Conservation (phyloP, 345 rosid species). For the Sonneratia caseolaris region DNA sequence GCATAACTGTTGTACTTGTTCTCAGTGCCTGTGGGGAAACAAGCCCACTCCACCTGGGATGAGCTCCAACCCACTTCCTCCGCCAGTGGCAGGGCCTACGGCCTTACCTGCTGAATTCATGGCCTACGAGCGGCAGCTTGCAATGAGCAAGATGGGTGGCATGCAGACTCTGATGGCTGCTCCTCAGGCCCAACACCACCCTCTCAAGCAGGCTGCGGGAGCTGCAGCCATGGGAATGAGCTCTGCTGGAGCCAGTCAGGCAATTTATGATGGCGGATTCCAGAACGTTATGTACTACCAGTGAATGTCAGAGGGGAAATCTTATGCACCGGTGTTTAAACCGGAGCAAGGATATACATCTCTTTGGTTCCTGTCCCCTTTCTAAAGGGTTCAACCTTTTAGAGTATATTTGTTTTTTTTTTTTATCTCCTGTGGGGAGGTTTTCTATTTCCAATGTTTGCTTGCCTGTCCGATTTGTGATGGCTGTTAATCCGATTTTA, state of each 20-base stretch:
- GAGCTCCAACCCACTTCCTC: conserved; percentile 87
- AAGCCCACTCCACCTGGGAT: conserved; percentile 88
- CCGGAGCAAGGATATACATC: too few relatives aligned
- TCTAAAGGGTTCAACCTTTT: conserved; percentile 1
- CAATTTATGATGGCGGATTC: conserved; percentile 83
- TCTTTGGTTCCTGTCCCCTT: neutral
- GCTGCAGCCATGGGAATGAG: conserved; percentile 73
- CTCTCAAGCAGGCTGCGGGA: conserved; percentile 44
- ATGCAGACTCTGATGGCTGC: conserved; percentile 51
- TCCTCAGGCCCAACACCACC: conserved; percentile 27
- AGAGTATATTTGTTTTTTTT: neutral
- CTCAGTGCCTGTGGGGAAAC: conserved; percentile 93
- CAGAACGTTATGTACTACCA: conserved; percentile 90
- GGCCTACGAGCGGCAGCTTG: conserved; percentile 70
- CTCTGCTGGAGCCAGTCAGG: conserved; percentile 81
- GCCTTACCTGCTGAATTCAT: conserved; percentile 67
- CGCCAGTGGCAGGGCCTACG: conserved; percentile 53
- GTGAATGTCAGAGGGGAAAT: conserved; percentile 16
- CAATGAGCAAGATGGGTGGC: conserved; percentile 78
- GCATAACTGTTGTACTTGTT: neutral
- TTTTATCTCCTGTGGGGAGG: neutral
- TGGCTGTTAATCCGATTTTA: neutral
- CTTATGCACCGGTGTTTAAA: too few relatives aligned
- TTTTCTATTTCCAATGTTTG: neutral
- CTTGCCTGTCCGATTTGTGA: neutral